Evolutionary conservation across 768 basidiomycete genomes (phyloP).

Genomic region (Collybiopsis confluens): DNA sequence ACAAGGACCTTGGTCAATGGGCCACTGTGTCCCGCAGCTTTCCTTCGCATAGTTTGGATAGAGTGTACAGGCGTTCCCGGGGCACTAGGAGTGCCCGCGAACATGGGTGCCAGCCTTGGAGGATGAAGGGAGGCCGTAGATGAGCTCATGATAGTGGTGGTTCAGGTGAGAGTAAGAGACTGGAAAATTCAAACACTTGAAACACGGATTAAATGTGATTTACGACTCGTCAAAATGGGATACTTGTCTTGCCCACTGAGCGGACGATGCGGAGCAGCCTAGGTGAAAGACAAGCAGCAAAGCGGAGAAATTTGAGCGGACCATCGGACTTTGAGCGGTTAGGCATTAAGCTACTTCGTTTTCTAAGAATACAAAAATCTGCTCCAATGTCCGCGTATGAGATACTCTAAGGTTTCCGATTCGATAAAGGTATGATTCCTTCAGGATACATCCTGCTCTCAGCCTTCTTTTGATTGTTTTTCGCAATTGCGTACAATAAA

Average conservation of each 20-base stretch:
- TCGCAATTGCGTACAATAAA: constrained; percentile 87
- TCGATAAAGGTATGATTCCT: constrained; percentile 58
- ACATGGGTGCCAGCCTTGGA: constrained; percentile 67
- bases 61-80: constrained; percentile 86
- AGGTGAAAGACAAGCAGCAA: neutral
- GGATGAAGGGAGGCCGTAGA: constrained; percentile 54
- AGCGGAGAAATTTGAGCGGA: neutral
- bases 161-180: neutral
- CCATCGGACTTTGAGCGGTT: constrained; percentile 1
- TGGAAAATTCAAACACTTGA: neutral
- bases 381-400: too few species aligned
- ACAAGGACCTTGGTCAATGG: constrained; percentile 90
- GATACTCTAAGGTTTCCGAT: constrained; percentile 35
- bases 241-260: neutral
- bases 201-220: constrained; percentile 2
- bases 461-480: constrained; percentile 84
- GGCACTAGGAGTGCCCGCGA: constrained; percentile 68
- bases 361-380: too few species aligned
- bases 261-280: neutral
- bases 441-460: constrained; percentile 53
- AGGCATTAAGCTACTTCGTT: neutral
- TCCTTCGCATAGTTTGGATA: constrained; percentile 87
- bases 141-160: constrained; percentile 36
- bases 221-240: neutral
- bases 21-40: constrained; percentile 85